phyloP scores from a whole-genome alignment of 139 green algal species.

The Micractinium conductrix region DNA sequence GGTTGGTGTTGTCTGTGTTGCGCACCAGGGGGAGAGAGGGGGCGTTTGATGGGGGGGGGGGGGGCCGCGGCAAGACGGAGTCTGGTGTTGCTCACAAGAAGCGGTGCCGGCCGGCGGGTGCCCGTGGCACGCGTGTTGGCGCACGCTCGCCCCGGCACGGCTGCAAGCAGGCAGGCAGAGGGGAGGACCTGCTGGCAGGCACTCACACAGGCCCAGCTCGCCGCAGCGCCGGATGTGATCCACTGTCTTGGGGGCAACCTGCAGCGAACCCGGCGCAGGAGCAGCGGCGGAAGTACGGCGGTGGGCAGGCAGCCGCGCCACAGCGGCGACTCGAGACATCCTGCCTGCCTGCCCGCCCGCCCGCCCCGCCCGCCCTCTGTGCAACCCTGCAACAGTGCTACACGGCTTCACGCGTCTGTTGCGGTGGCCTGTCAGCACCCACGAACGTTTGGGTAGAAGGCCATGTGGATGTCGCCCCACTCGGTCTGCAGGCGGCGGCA shows the following conservation, averaged over 20 bases:
- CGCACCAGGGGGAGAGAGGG: no score
- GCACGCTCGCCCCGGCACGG: no score
- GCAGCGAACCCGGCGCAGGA: not conserved
- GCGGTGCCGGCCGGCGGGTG: no score
- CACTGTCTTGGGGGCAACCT: conserved; percentile 74
- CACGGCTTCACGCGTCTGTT: no score
- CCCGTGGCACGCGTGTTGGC: no score
- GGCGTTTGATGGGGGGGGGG: no score
- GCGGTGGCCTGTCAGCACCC: no score
- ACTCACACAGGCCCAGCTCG: conserved; percentile 52
- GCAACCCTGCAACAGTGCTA: not conserved
- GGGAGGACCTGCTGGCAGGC: not conserved
- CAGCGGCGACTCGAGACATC: not conserved
- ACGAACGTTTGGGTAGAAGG: conserved; percentile 45
- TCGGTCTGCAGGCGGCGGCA: conserved; percentile 57
- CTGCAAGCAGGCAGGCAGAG: not conserved
- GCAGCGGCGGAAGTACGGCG: not conserved
- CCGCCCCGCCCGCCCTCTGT: no score
- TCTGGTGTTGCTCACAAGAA: no score
- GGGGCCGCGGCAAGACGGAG: no score
- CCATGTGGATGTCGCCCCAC: conserved; percentile 76
- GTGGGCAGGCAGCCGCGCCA: not conserved
- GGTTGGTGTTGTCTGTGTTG: conserved; percentile 86
- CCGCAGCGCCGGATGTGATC: conserved; percentile 82
- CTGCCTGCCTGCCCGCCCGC: not conserved